phyloP scores from a whole-genome alignment of 805 yeast genomes.

The Schwanniomyces polymorphus region DNA sequence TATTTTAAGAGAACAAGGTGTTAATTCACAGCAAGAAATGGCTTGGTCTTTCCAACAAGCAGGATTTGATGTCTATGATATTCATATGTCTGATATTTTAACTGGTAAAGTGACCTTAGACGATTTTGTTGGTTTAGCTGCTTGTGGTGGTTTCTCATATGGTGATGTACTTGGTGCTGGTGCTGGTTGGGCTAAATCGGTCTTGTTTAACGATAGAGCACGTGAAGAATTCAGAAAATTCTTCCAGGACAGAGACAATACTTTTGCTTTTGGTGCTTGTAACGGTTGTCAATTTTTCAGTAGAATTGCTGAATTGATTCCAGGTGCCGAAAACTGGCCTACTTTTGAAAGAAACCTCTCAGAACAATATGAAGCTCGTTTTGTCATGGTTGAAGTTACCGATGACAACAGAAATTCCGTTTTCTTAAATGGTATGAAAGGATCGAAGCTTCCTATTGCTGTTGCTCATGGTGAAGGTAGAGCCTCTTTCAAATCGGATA shows the following conservation, averaged over 20 bases:
- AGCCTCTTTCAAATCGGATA: constrained; percentile 62
- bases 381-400: constrained; percentile 79
- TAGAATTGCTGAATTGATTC: constrained; percentile 80
- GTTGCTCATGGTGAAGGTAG: constrained; percentile 99
- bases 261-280: constrained; percentile 97
- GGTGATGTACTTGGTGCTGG: constrained; percentile 99
- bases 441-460: constrained; percentile 92
- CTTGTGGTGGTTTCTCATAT: constrained; percentile 98
- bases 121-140: constrained; percentile 90
- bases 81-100: constrained; percentile 92
- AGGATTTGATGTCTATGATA: constrained; percentile 91
- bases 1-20: constrained; percentile 96
- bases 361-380: constrained; percentile 97
- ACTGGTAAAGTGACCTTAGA: constrained; percentile 69
- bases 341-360: constrained; percentile 85
- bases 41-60: constrained; percentile 95
- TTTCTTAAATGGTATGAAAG: constrained; percentile 86
- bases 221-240: constrained; percentile 75
- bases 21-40: constrained; percentile 97
- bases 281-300: constrained; percentile 97
- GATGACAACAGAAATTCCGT: constrained; percentile 55
- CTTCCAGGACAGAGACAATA: constrained; percentile 83
- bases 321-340: constrained; percentile 96
- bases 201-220: constrained; percentile 76
- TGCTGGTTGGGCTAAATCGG: constrained; percentile 98